Percentiles rank a stretch among this genome's conserved stretches.
Evolutionary conservation across 2,329 filamentous ascomycete species (phyloP).

Genomic region (Mollisiaceae sp.): DNA sequence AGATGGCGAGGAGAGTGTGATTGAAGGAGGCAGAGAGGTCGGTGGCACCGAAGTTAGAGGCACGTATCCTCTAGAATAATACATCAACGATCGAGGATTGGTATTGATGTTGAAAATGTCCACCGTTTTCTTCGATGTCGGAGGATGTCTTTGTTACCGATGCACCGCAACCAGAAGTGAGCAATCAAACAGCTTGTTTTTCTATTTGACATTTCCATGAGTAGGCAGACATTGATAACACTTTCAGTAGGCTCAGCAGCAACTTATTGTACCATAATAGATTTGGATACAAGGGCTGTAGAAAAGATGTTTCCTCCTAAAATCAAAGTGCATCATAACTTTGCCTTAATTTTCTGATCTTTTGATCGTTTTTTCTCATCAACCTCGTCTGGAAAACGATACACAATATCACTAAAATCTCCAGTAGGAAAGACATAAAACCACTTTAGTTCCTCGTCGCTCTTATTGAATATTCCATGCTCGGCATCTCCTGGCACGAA

Average conservation of each 20-base stretch:
- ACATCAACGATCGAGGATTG: not conserved
- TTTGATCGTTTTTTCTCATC: not conserved
- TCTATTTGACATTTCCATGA: not conserved
- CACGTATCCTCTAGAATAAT: not conserved
- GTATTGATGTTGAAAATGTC: not conserved
- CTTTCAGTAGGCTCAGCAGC: not conserved
- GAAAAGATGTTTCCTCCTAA: not conserved
- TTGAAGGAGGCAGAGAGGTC: not conserved
- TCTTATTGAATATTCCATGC: conserved; percentile 46
- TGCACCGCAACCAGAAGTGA: not conserved
- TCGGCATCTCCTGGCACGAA: conserved; percentile 51
- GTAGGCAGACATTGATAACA: not conserved
- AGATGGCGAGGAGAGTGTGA: not conserved
- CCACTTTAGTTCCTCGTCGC: conserved; percentile 43
- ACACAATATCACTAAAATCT: conserved; percentile 46
- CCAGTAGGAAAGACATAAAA: conserved; percentile 49
- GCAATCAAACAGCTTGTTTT: not conserved
- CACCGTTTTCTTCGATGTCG: not conserved
- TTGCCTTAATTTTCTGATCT: not conserved
- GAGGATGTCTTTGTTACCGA: not conserved
- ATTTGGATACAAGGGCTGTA: not conserved
- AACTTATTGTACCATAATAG: not conserved
- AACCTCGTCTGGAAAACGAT: conserved; percentile 41
- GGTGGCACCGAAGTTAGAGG: not conserved
- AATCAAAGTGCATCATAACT: not conserved